Conservation (phyloP, 805 yeast genomes). For the Saccharomycopsis microspora region DNA sequence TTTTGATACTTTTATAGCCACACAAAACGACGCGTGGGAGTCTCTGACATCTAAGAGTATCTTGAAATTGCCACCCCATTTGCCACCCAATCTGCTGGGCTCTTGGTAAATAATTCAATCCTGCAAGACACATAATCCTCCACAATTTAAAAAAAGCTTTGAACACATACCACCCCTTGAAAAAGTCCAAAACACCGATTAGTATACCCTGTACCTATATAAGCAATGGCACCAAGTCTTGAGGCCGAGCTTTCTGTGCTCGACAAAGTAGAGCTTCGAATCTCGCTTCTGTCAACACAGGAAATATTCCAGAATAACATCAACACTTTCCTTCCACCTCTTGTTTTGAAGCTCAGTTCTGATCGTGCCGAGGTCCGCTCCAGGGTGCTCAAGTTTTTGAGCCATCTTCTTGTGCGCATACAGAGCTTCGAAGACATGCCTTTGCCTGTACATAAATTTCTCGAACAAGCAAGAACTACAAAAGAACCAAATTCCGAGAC, state of each 20-base stretch:
- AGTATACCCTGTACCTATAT: not conserved
- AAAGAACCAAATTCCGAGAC: constrained; percentile 21
- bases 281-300: constrained; percentile 66
- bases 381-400: constrained; percentile 55
- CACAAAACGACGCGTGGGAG: too few species aligned
- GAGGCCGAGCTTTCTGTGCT: constrained; percentile 48
- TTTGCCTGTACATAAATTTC: constrained; percentile 52
- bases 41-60: too few species aligned
- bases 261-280: constrained; percentile 69
- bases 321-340: constrained; percentile 58
- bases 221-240: constrained; percentile 6
- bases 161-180: too few species aligned
- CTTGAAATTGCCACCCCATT: too few species aligned
- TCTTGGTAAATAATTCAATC: too few species aligned
- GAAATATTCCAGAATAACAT: constrained; percentile 51
- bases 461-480: constrained; percentile 54
- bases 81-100: too few species aligned
- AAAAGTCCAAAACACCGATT: not conserved
- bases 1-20: too few species aligned
- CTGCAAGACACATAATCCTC: not conserved
- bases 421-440: constrained; percentile 41
- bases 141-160: too few species aligned
- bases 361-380: constrained; percentile 52
- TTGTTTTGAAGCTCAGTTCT: constrained; percentile 69
- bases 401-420: constrained; percentile 57